A percentile compares a stretch with the other conserved stretches of the same genome.
phyloP scores from a whole-genome alignment of 208 protist genomes.

The Acanthamoeba sp. region DNA sequence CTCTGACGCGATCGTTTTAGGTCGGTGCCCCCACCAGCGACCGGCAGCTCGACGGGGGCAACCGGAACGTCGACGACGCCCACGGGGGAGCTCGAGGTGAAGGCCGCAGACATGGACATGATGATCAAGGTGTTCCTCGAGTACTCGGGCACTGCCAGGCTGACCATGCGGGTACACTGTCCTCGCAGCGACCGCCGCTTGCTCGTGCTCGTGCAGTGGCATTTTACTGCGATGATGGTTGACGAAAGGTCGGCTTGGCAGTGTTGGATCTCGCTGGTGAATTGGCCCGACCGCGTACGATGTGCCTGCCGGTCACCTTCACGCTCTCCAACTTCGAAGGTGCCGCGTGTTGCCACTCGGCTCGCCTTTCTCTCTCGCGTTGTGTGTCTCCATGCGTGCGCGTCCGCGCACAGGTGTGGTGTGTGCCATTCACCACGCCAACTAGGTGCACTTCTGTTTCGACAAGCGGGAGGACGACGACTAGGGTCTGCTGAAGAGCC shows the following conservation, averaged over 20 bases:
- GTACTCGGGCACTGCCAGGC: slow-evolving; percentile 22
- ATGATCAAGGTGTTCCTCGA: slow-evolving; percentile 40
- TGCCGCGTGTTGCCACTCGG: not conserved
- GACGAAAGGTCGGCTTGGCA: not conserved
- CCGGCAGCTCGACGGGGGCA: not conserved
- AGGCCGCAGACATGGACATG: slow-evolving; percentile 35
- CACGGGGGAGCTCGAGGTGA: not conserved
- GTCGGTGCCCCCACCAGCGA: not conserved
- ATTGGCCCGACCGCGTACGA: not conserved
- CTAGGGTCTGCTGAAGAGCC: not conserved
- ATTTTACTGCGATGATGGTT: too few species aligned
- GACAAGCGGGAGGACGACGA: slow-evolving; percentile 16
- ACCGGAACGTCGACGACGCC: not conserved
- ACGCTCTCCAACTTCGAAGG: slow-evolving; percentile 27
- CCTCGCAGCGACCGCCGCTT: not conserved
- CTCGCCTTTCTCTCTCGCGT: not conserved
- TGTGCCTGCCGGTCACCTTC: slow-evolving; percentile 23
- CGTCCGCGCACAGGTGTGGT: slow-evolving; percentile 3
- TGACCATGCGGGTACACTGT: slow-evolving; percentile 20
- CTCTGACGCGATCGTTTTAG: too few species aligned
- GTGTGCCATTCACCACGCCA: slow-evolving; percentile 21
- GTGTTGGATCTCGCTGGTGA: slow-evolving; percentile 1
- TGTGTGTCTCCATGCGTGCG: too few species aligned
- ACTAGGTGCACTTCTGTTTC: slow-evolving; percentile 24
- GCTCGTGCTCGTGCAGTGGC: not conserved